Evolutionary conservation across 139 green algal genomes (phyloP).

Genomic region (Volvox africanus): DNA sequence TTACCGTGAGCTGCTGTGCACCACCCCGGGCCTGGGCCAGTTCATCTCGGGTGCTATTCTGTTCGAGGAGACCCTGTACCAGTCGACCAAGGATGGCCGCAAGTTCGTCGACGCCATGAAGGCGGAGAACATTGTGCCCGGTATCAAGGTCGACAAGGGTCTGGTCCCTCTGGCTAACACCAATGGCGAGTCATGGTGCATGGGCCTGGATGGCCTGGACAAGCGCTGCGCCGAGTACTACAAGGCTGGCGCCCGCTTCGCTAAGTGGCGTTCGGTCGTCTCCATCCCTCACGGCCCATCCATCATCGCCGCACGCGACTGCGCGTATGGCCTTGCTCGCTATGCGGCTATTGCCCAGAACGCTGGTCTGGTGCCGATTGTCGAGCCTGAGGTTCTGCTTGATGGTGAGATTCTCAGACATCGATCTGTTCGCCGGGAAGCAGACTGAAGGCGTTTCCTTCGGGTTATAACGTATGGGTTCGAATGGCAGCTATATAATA

Average conservation of each 20-base stretch:
- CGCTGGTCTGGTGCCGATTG: constrained; percentile 95
- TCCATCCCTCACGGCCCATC: constrained; percentile 90
- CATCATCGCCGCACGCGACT: constrained; percentile 89
- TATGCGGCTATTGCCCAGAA: constrained; percentile 97
- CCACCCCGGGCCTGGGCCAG: constrained; percentile 91
- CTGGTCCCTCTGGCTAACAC: constrained; percentile 93
- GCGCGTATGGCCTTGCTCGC: constrained; percentile 96
- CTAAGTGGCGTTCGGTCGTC: constrained; percentile 97
- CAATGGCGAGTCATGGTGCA: constrained; percentile 94
- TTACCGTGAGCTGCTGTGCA: constrained; percentile 97
- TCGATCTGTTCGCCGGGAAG: no score
- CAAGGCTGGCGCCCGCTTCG: constrained; percentile 97
- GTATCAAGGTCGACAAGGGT: constrained; percentile 98
- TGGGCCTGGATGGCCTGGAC: constrained; percentile 96
- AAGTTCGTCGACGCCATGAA: constrained; percentile 92
- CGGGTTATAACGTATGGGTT: no score
- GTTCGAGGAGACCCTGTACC: constrained; percentile 99
- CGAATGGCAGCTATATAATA: no score
- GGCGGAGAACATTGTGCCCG: constrained; percentile 86
- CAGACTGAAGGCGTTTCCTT: no score
- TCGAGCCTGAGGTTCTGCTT: constrained; percentile 99
- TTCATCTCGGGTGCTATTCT: constrained; percentile 95
- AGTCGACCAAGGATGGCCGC: constrained; percentile 85
- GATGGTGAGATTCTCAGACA: constrained; percentile 74
- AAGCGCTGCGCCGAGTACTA: constrained; percentile 96